Evolutionary conservation across 441 rosid genomes (phyloP), one percentile per base, ranked within the genome.

Genomic region (Capsella rubella): DNA sequence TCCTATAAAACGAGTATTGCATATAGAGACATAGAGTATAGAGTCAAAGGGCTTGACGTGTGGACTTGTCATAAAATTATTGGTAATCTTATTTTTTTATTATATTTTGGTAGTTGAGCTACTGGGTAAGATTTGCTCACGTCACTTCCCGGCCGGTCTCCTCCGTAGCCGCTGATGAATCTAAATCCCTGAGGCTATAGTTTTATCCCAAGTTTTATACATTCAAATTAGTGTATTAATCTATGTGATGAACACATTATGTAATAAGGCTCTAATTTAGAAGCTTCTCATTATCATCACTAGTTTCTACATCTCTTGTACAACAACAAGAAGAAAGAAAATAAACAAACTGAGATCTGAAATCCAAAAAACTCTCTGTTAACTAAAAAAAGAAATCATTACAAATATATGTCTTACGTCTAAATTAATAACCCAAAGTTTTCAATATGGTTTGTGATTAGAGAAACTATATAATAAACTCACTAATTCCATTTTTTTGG

Each of bases 121-220:
- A 47, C 49, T 47, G 65, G 59, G 77, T 73, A 65, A 49, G 78
- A 57, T 74, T 74, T 74, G 78, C 67, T 57, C 28, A 56, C 72
- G 78, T 66, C 78, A 74, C 52, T 46, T 47, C 37, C 21, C 25
- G 25, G 25, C 25, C 25, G 25, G 25, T 47, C 65, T 35, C 51
- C 50, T 66, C 50, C 78, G 72, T 65, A 28, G 34, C 18, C 18
- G 71, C 52, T 70, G 64, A 64, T 70, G 64, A 64, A 72, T 72
- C 64, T 53, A 61, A 51, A 21, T 61, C 35, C 53, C 9, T 43
- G 35, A 21, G 39, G 42, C 21, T 37, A 12, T 11, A 4, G 25
- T 21, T 21, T 21, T 21, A 21, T 21, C 25, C 25, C 25, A 21
- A 31, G 16, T 29, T 40, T n/a, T 39, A 21, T 49, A 50, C 59